Conservation (phyloP, 805 yeast genomes). For the Myxozyma lipomycoides region DNA sequence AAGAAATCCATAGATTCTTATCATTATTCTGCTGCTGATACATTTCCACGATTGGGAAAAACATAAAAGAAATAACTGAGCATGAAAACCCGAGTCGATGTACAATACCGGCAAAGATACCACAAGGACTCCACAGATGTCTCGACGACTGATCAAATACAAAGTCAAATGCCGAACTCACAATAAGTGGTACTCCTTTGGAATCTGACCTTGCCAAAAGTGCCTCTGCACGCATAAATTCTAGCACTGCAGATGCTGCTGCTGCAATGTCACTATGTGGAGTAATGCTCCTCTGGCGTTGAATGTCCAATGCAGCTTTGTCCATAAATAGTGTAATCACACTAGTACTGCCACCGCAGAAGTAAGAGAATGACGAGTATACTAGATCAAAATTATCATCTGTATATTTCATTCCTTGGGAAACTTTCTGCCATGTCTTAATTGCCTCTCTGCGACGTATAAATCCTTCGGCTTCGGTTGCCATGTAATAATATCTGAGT, state of each 20-base stretch:
- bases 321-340: slow-evolving; percentile 11
- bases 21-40: not conserved
- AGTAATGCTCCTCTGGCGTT: not conserved
- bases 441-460: slow-evolving; percentile 14
- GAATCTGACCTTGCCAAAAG: not conserved
- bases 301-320: slow-evolving; percentile 1
- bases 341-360: slow-evolving; percentile 1
- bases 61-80: not conserved
- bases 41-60: slow-evolving; percentile 3
- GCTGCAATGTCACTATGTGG: not conserved
- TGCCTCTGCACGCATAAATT: not conserved
- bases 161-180: slow-evolving; percentile 1
- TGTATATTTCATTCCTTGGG: not conserved
- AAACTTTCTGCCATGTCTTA: slow-evolving; percentile 1
- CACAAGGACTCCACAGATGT: slow-evolving; percentile 14
- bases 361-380: slow-evolving; percentile 7
- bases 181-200: not conserved
- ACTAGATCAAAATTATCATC: slow-evolving; percentile 7
- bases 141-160: slow-evolving; percentile 2
- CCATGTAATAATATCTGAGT: slow-evolving; percentile 9
- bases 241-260: not conserved
- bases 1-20: not conserved
- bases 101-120: slow-evolving; percentile 17
- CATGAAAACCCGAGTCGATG: slow-evolving; percentile 11
- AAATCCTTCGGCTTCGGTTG: slow-evolving; percentile 11